phyloP scores from a whole-genome alignment of 345 rosid genomes.

The Salix caprea region DNA sequence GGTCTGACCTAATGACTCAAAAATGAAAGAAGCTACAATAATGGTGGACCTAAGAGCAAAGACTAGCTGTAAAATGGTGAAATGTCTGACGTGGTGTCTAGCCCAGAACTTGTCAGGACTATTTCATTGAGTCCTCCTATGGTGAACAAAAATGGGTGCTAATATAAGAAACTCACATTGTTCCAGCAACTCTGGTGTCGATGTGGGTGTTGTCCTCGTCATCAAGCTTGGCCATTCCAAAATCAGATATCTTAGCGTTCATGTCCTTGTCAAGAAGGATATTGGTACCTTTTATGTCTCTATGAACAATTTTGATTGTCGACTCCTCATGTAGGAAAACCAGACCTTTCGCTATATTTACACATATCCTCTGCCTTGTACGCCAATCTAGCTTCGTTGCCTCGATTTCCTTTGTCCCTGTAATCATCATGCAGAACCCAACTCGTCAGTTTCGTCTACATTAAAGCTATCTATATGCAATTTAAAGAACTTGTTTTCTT shows the following conservation, averaged over 20 bases:
- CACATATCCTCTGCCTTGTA: slow-evolving; percentile 24
- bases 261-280: too few species aligned
- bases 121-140: too few species aligned
- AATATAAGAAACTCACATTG: slow-evolving; percentile 11
- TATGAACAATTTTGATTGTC: slow-evolving; percentile 9
- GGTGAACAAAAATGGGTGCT: too few species aligned
- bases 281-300: too few species aligned
- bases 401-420: neutral
- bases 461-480: neutral
- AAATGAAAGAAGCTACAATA: too few species aligned
- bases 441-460: neutral
- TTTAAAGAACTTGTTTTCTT: neutral
- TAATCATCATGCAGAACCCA: neutral
- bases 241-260: too few species aligned
- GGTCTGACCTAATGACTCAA: too few species aligned
- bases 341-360: slow-evolving; percentile 29
- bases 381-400: slow-evolving; percentile 27
- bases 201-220: slow-evolving; percentile 12
- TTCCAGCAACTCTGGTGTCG: slow-evolving; percentile 32
- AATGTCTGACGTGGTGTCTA: too few species aligned
- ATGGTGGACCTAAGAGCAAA: too few species aligned
- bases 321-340: slow-evolving; percentile 38
- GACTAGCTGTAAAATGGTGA: too few species aligned
- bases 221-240: too few species aligned
- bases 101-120: too few species aligned